phyloP scores from a whole-genome alignment of 495 filamentous ascomycete species.

The Pyrenula massariospora region DNA sequence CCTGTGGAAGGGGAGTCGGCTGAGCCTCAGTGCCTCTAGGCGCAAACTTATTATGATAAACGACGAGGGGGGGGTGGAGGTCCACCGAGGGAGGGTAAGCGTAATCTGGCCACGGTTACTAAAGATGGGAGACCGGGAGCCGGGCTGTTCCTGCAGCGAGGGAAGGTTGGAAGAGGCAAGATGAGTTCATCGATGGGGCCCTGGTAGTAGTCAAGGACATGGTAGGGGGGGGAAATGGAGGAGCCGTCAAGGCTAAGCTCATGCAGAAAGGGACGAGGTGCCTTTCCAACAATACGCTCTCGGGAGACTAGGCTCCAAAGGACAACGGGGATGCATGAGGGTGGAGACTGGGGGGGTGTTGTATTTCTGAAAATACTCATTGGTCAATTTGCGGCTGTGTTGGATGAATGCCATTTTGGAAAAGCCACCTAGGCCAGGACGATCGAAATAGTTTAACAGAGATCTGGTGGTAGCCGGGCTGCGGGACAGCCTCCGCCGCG shows the following conservation, averaged over 20 bases:
- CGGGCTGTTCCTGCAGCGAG: neutral
- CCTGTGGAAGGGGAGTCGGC: neutral
- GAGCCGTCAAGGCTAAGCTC: too few relatives aligned
- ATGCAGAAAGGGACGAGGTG: neutral
- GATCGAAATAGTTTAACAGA: neutral
- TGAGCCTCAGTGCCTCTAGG: conserved; percentile 1
- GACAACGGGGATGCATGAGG: neutral
- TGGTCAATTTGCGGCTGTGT: neutral
- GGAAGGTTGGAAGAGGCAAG: neutral
- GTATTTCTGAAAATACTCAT: neutral
- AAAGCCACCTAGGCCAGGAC: neutral
- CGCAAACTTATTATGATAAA: neutral
- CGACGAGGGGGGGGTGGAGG: neutral
- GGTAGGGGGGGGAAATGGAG: neutral
- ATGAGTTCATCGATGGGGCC: neutral
- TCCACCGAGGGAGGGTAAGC: neutral
- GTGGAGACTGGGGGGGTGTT: neutral
- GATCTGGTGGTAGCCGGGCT: neutral
- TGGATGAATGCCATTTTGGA: neutral
- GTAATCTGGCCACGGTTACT: neutral
- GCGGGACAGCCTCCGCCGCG: neutral
- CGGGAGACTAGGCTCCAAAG: neutral
- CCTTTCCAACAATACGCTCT: neutral
- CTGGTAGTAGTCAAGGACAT: neutral
- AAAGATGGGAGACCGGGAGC: neutral